Base-by-base conservation (phyloP, 2,329 filamentous ascomycete genomes). In the Pseudocercospora crystallina region DNA sequence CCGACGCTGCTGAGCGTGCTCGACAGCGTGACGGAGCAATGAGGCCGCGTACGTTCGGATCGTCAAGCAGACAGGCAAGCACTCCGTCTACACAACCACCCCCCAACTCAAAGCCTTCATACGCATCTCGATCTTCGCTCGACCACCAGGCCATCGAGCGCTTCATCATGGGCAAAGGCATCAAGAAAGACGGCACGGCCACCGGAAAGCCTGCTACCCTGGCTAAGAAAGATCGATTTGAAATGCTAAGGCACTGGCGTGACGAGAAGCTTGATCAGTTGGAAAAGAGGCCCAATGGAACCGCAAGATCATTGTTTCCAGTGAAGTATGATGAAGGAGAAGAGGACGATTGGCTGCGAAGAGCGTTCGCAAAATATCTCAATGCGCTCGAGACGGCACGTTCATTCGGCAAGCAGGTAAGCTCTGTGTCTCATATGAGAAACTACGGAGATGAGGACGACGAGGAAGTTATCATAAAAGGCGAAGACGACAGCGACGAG, bases 281-380 rank as follows among this genome's bases (percentile, higher is more conserved):
- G 1, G 11, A 46, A 17, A 31, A 49, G 40, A 33, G 52, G 33
- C 38, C 26, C 10, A 17, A 17, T 5, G 32, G 35, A 12, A 47
- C 42, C 5, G 17, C 36, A 17, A 26, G 29, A 14, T 30, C 5
- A n/a, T 10, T 14, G 29, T 55, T 48, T 15, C 52, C 54, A 2
- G 31, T 40, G 7, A 5, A 37, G 12, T 51, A 50, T 32, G 17
- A 47, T 14, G 31, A 47, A 14, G 42, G 34, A 15, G 31, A 29
- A n/a, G 40, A 51, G n/a, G 34, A 14, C 12, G 17, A 8, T 11
- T 57, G 53, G 53, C 29, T 56, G 33, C 35, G 11, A 11, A 40
- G 32, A 15, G 20, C 44, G 29, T 42, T 30, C 26, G 14, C 17
- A 14, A 30, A 29, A 8, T 31, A 31, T 10, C 12, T 42, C 20